These are phyloP conservation scores for Cercospora sesami DNA, from an alignment of 2,329 filamentous ascomycete genomes.

Conservation along the genomic window DNA sequence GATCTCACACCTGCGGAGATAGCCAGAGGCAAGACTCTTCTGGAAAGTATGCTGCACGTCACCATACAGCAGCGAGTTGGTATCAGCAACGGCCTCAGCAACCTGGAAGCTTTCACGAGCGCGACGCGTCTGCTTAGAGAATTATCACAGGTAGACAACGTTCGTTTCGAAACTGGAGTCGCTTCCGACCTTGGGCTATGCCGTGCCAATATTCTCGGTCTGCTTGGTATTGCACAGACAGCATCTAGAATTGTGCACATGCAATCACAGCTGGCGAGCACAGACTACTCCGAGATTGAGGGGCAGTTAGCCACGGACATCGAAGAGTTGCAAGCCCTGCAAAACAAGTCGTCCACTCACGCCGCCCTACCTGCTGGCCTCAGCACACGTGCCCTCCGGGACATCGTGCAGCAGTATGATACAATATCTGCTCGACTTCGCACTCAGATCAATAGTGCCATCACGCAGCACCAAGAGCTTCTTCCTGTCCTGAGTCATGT, in stretches of 20 bases:
- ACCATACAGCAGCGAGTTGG: slow-evolving; percentile 25
- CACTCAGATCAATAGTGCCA: neutral
- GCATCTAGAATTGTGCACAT: slow-evolving; percentile 14
- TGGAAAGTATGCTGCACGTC: slow-evolving; percentile 77
- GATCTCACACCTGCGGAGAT: slow-evolving; percentile 83
- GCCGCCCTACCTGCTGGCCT: slow-evolving; percentile 7
- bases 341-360: neutral
- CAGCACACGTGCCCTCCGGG: neutral
- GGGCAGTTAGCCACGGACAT: neutral
- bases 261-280: slow-evolving; percentile 25
- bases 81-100: slow-evolving; percentile 11
- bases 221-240: slow-evolving; percentile 18
- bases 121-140: slow-evolving; percentile 16
- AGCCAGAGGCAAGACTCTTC: slow-evolving; percentile 72
- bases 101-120: slow-evolving; percentile 4
- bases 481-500: slow-evolving; percentile 29
- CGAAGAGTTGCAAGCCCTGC: slow-evolving; percentile 1
- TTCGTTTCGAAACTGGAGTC: neutral
- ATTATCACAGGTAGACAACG: slow-evolving; percentile 9
- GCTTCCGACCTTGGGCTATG: neutral
- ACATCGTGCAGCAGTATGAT: neutral
- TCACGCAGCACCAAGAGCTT: slow-evolving; percentile 24
- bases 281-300: slow-evolving; percentile 17
- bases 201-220: slow-evolving; percentile 4
- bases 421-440: neutral